Evolutionary conservation across 2,329 filamentous ascomycete species (phyloP).

Genomic region (Teratosphaeria epicoccoides): DNA sequence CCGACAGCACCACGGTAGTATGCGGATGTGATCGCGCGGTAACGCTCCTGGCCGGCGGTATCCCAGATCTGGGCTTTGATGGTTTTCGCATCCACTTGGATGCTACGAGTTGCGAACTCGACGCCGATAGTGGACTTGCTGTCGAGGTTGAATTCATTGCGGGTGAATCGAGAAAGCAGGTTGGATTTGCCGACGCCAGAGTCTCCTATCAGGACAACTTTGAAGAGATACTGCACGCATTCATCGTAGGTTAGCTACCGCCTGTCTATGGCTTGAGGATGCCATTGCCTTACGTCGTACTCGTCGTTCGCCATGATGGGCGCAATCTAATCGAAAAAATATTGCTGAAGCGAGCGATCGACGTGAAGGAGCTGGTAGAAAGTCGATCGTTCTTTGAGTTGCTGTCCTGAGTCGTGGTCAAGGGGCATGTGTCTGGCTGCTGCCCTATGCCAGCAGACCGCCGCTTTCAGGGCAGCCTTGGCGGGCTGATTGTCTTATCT

Average conservation of each 20-base stretch:
- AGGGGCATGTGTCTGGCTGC: neutral
- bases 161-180: conserved; percentile 95
- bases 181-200: conserved; percentile 99
- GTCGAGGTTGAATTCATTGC: conserved; percentile 99
- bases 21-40: conserved; percentile 96
- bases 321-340: neutral
- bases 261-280: neutral
- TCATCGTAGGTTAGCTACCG: conserved; percentile 3
- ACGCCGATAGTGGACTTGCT: conserved; percentile 99
- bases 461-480: neutral
- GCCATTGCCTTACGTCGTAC: conserved; percentile 73
- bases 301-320: conserved; percentile 96
- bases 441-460: neutral
- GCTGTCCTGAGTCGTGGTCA: neutral
- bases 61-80: conserved; percentile 99
- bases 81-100: conserved; percentile 98
- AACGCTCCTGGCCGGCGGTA: conserved; percentile 96
- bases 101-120: conserved; percentile 96
- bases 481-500: neutral
- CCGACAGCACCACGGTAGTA: conserved; percentile 97
- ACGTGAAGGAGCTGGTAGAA: neutral
- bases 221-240: conserved; percentile 79
- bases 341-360: neutral
- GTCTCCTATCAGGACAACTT: conserved; percentile 99
- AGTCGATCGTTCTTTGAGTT: neutral